These are phyloP conservation scores for Solanum lycopersicoides DNA, from an alignment of 257 asterid species.

Conservation along the genomic window DNA sequence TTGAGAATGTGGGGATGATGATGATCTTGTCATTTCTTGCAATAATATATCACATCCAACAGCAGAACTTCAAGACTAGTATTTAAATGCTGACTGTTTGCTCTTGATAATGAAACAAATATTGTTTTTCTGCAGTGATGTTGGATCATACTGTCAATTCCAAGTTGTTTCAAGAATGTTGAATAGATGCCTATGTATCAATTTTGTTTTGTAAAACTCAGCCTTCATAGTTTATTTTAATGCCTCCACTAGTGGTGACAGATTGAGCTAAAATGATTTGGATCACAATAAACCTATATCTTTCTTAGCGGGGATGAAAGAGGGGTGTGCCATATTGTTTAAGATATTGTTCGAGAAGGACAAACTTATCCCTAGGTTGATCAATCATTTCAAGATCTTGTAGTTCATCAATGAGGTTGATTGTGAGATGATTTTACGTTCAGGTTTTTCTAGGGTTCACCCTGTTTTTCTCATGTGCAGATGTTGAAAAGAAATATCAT, in stretches of 20 bases:
- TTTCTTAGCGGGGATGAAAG: too few species aligned
- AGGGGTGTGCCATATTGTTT: too few species aligned
- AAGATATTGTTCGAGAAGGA: too few species aligned
- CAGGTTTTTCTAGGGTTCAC: too few species aligned
- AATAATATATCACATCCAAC: constrained; percentile 1
- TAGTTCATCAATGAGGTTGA: too few species aligned
- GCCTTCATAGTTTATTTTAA: not conserved
- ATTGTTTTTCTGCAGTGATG: not conserved
- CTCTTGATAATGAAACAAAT: not conserved
- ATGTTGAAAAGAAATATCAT: not conserved
- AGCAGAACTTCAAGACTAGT: not conserved
- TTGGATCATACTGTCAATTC: not conserved
- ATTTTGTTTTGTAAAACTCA: not conserved
- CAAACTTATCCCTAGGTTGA: too few species aligned
- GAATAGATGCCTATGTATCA: not conserved
- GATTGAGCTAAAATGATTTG: too few species aligned
- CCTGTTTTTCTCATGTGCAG: not conserved
- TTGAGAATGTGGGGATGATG: not conserved
- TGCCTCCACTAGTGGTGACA: too few species aligned
- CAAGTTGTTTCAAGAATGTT: not conserved
- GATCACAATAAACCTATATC: too few species aligned
- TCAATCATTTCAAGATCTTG: not conserved
- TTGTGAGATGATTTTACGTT: too few species aligned
- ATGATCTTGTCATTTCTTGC: not conserved
- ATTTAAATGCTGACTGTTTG: not conserved